Evolutionary conservation across 306 rosid genomes (phyloP).

Genomic region (Luffa acutangula): DNA sequence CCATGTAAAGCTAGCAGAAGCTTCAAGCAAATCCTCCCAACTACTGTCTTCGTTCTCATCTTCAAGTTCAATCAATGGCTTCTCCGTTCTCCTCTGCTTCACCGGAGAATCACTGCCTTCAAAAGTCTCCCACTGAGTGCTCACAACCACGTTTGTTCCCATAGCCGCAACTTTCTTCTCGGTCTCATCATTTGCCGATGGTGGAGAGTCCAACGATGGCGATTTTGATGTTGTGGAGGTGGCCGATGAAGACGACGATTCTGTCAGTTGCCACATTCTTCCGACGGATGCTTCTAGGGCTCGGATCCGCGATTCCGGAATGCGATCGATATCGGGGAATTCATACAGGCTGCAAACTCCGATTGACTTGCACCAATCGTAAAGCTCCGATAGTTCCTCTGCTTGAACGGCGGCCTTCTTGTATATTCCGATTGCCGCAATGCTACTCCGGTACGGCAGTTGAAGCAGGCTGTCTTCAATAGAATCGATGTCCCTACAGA

Average conservation of each 20-base stretch:
- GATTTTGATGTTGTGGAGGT: constrained; percentile 10
- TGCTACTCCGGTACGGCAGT: constrained; percentile 40
- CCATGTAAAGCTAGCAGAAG: constrained; percentile 27
- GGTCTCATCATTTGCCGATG: constrained; percentile 8
- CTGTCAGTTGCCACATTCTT: constrained; percentile 66
- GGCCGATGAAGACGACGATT: constrained; percentile 27
- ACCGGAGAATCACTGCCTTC: not conserved
- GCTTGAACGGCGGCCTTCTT: constrained; percentile 56
- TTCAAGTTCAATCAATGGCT: constrained; percentile 4
- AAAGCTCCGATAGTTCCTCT: constrained; percentile 39
- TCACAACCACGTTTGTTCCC: constrained; percentile 1
- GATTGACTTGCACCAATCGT: constrained; percentile 41
- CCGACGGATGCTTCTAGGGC: constrained; percentile 40
- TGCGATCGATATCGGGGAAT: constrained; percentile 44
- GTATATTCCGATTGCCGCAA: constrained; percentile 41
- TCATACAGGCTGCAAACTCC: constrained; percentile 47
- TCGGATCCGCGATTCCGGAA: constrained; percentile 41
- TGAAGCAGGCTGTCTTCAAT: constrained; percentile 54
- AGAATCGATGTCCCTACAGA: constrained; percentile 25
- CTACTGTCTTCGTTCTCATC: constrained; percentile 8
- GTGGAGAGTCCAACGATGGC: constrained; percentile 2
- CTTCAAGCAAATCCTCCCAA: constrained; percentile 62
- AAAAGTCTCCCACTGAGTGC: constrained; percentile 13
- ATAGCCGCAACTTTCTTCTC: not conserved
- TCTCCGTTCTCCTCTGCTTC: no score